phyloP scores from a whole-genome alignment of 768 basidiomycete genomes.

The Hericium erinaceus region DNA sequence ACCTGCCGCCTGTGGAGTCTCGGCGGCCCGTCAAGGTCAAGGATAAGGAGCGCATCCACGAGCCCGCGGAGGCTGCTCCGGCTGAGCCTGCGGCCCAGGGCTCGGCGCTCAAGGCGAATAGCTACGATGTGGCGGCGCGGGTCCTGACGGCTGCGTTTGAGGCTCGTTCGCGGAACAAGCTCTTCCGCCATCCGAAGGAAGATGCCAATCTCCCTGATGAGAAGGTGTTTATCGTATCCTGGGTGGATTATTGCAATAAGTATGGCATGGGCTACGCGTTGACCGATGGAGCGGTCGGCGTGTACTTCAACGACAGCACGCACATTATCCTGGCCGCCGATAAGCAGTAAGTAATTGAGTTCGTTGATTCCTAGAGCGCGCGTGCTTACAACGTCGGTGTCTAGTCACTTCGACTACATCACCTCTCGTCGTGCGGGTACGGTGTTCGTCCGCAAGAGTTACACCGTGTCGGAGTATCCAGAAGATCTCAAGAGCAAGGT shows the following conservation, averaged over 20 bases:
- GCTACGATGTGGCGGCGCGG: slow-evolving; percentile 58
- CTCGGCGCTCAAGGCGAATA: slow-evolving; percentile 30
- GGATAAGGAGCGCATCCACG: slow-evolving; percentile 1
- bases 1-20: slow-evolving; percentile 21
- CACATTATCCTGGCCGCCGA: slow-evolving; percentile 77
- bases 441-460: slow-evolving; percentile 63
- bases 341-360: slow-evolving; percentile 55
- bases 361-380: neutral
- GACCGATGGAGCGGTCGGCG: slow-evolving; percentile 90
- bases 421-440: slow-evolving; percentile 55
- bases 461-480: slow-evolving; percentile 62
- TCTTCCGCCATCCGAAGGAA: slow-evolving; percentile 60
- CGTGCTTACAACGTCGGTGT: neutral
- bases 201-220: slow-evolving; percentile 49
- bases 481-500: slow-evolving; percentile 85
- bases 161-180: slow-evolving; percentile 47
- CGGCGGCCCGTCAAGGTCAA: slow-evolving; percentile 9
- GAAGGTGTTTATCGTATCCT: slow-evolving; percentile 89
- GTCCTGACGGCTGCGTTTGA: slow-evolving; percentile 55
- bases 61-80: neutral
- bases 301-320: slow-evolving; percentile 95
- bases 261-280: slow-evolving; percentile 99
- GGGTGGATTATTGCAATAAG: slow-evolving; percentile 99
- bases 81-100: slow-evolving; percentile 18
- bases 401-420: slow-evolving; percentile 86